phyloP scores from a whole-genome alignment of 768 basidiomycete genomes.

The Suillus cothurnatus region DNA sequence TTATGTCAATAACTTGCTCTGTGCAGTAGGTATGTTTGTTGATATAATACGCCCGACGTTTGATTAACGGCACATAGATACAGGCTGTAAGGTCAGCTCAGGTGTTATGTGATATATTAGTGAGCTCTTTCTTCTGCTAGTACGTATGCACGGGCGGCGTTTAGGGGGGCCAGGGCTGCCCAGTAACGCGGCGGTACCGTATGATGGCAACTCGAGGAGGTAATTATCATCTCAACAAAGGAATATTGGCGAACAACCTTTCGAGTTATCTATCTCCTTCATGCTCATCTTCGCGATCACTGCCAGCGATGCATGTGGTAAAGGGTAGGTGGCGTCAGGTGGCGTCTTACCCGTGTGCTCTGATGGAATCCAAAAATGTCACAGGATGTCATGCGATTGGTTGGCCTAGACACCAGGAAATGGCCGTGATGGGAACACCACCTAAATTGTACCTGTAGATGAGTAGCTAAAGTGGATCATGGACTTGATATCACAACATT shows the following conservation, averaged over 20 bases:
- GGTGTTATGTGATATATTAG: neutral
- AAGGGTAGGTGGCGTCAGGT: slow-evolving; percentile 1
- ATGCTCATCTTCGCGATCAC: neutral
- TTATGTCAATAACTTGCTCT: neutral
- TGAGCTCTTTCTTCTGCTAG: neutral
- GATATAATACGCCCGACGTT: neutral
- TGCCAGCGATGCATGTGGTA: neutral
- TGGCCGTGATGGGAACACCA: slow-evolving; percentile 4
- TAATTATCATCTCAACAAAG: neutral
- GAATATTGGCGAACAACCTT: neutral
- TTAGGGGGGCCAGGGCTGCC: neutral
- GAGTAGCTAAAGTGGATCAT: neutral
- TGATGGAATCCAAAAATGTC: neutral
- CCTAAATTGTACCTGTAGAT: neutral
- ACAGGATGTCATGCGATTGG: neutral
- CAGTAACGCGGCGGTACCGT: neutral
- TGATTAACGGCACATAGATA: neutral
- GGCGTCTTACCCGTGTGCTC: neutral
- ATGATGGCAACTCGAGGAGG: neutral
- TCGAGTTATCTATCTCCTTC: neutral
- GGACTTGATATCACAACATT: neutral
- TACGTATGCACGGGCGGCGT: neutral
- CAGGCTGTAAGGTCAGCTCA: neutral
- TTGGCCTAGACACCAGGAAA: neutral
- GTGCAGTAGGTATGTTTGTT: neutral